Evolutionary conservation across 1,284 basidiomycete species (phyloP), one percentile per base, ranked within the genome.

Genomic region (Neotropicomus parvogracilis): DNA sequence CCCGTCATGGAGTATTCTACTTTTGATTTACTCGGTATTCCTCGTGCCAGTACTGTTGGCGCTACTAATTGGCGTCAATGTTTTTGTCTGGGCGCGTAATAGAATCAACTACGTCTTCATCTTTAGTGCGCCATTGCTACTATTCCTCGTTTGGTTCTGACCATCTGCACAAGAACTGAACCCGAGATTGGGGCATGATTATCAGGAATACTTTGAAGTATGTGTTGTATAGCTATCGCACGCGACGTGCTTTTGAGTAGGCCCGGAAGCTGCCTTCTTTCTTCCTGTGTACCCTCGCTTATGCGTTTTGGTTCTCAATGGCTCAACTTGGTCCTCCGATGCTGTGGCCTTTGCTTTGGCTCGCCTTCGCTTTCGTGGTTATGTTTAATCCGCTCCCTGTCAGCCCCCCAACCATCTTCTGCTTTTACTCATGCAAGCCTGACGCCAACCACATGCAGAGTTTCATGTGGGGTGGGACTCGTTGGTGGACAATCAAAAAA

Each of bases 31-130:
- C 60, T 85, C 79, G 1, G 77, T 85, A 2, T 69, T 94, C 27
- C 73, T 84, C 44, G 68, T 97, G 3, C 92, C 93, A 0, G 75
- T 85, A 3, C 55, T 95, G 6, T 91, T 97, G 62, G 74, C 81
- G 0, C 60, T 95, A 28, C 71, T 97, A 0, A 81, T 97, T 39
- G 89, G 88, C 21, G 51, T 90, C 35, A 95, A 98, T 64, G 59
- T 97, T 10, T 59, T 83, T 14, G 87, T 85, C 0, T 97, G 91
- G 88, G 77, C 82, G 0, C 66, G 70, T 2, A 75, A 83, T 4
- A 75, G 89, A 37, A 91, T 97, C 62, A 97, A 95, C 65, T 93
- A 93, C 54, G 77, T 83, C 17, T 95, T 97, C 66, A 95, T 97
- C 44, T 95, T 97, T 59, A 83, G 87, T 88, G 49, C 44, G 75